Percentiles rank a stretch among this genome's conserved stretches.
These are phyloP conservation scores for Wallacemonas sp. DNA, from an alignment of 208 protist species.

Conservation along the genomic window DNA sequence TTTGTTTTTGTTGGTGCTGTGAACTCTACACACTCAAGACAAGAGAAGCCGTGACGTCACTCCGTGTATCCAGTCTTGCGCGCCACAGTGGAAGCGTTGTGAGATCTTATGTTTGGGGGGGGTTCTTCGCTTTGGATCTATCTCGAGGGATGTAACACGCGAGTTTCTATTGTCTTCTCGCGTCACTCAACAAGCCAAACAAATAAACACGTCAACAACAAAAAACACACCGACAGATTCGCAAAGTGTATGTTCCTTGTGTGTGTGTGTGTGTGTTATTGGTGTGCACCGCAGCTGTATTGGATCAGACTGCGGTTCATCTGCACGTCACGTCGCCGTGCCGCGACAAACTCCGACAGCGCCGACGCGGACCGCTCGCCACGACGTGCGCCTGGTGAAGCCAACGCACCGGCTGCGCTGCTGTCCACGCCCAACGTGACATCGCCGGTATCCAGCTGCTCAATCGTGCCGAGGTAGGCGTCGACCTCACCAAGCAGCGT, in stretches of 20 bases:
- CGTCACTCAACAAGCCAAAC: conserved; percentile 6
- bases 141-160: no score
- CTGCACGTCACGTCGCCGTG: conserved; percentile 6
- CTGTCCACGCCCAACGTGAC: neutral
- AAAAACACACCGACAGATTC: no score
- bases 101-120: no score
- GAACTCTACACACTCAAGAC: no score
- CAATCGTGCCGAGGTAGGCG: conserved; percentile 26
- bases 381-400: neutral
- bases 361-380: conserved; percentile 4
- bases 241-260: neutral
- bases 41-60: no score
- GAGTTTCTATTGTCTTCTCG: no score
- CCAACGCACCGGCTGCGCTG: neutral
- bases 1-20: neutral
- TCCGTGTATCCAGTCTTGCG: no score
- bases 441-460: conserved; percentile 13
- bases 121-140: no score
- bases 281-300: conserved; percentile 4
- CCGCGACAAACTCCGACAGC: conserved; percentile 9
- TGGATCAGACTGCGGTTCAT: conserved; percentile 14
- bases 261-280: neutral
- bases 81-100: no score
- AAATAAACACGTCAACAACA: conserved; percentile 12
- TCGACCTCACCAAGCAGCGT: conserved; percentile 21